These are phyloP conservation scores for Plasmopara muralis DNA, from an alignment of 352 stramenopile genomes.

Conservation along the genomic window DNA sequence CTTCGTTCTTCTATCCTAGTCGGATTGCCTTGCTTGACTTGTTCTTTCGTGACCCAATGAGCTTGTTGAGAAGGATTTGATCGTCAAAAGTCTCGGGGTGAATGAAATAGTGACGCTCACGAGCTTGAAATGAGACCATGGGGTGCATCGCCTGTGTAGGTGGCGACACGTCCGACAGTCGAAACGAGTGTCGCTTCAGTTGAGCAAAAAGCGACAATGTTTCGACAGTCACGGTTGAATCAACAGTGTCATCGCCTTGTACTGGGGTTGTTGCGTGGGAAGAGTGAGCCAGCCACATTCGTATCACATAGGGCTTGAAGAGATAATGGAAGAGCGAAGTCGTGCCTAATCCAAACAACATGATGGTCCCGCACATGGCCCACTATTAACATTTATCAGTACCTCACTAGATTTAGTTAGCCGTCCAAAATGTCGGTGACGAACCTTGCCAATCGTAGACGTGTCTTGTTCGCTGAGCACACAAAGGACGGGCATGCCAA, in stretches of 20 bases:
- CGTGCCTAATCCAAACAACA: constrained; percentile 79
- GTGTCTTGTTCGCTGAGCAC: constrained; percentile 63
- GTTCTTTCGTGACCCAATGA: constrained; percentile 18
- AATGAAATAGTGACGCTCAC: constrained; percentile 67
- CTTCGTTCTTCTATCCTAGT: constrained; percentile 1
- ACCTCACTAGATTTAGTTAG: background rate
- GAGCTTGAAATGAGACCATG: constrained; percentile 76
- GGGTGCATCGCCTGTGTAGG: constrained; percentile 68
- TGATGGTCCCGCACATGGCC: constrained; percentile 86
- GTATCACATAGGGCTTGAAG: constrained; percentile 83
- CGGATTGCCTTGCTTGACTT: constrained; percentile 6
- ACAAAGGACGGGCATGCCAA: constrained; percentile 76
- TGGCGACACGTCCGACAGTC: constrained; percentile 47
- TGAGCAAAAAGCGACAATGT: constrained; percentile 67
- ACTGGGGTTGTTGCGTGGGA: no score
- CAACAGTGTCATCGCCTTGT: constrained; percentile 7
- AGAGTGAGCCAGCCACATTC: constrained; percentile 53
- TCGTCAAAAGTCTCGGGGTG: constrained; percentile 69
- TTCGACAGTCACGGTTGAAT: constrained; percentile 53
- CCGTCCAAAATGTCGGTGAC: no score
- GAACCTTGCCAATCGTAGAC: constrained; percentile 66
- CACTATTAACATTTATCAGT: constrained; percentile 31
- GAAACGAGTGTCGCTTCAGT: constrained; percentile 44
- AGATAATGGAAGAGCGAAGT: constrained; percentile 80
- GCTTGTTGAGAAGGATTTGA: constrained; percentile 47